These are phyloP conservation scores for Xylariales sp. DNA, from an alignment of 2,329 filamentous ascomycete genomes.

Conservation along the genomic window DNA sequence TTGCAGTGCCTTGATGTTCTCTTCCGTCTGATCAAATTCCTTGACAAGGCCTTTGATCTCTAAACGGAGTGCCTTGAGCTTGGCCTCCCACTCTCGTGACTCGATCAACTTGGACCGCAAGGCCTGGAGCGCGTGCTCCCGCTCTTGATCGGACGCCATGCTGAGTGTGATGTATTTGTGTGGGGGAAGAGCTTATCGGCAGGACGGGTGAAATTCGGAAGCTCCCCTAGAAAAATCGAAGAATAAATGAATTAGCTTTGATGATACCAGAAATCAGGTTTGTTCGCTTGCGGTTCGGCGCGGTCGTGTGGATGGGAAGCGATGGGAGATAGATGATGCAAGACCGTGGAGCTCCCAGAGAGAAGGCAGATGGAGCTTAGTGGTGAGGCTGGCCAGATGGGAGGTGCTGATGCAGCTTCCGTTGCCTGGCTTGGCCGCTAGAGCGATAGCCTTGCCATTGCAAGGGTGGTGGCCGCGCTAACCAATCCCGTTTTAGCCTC, in stretches of 20 bases:
- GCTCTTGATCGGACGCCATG: constrained; percentile 54
- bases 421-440: constrained; percentile 7
- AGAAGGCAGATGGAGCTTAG: background rate
- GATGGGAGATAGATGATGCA: background rate
- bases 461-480: too few species aligned
- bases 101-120: constrained; percentile 84
- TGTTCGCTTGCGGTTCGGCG: background rate
- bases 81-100: constrained; percentile 97
- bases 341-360: background rate
- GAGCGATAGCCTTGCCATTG: background rate
- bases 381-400: constrained; percentile 1
- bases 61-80: constrained; percentile 87
- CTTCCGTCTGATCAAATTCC: constrained; percentile 94
- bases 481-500: too few species aligned
- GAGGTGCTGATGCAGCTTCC: constrained; percentile 9
- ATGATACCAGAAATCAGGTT: too few species aligned
- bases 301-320: background rate
- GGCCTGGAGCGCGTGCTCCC: constrained; percentile 67
- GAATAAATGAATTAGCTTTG: too few species aligned
- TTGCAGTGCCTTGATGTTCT: constrained; percentile 98
- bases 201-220: too few species aligned
- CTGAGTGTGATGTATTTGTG: background rate
- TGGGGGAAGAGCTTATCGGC: too few species aligned
- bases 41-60: constrained; percentile 95
- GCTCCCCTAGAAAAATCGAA: too few species aligned